A percentile compares a stretch with the other conserved stretches of the same genome.
phyloP scores from a whole-genome alignment of 2,329 filamentous ascomycete species.

The Trichophyton rubrum region DNA sequence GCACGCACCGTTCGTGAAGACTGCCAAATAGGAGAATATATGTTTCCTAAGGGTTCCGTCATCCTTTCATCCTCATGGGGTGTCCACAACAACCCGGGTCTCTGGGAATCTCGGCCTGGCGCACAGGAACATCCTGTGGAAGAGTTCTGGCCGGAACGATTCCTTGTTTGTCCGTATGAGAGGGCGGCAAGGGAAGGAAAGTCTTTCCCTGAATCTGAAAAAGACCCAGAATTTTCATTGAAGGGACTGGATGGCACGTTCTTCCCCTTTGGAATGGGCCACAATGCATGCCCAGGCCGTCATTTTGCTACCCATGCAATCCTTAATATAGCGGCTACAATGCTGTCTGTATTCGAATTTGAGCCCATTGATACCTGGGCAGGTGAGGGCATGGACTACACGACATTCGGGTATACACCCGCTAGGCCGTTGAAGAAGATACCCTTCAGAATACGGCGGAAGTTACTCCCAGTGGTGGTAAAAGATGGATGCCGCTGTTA shows the following conservation, averaged over 20 bases:
- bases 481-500: neutral
- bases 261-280: constrained; percentile 23
- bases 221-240: neutral
- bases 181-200: neutral
- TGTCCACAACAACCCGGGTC: neutral
- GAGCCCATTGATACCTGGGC: neutral
- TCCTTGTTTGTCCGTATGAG: neutral
- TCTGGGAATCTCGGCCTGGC: neutral
- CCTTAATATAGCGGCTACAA: neutral
- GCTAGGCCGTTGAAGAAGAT: neutral
- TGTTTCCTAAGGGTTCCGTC: neutral
- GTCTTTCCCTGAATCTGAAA: neutral
- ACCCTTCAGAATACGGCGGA: neutral
- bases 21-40: neutral
- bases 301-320: constrained; percentile 18
- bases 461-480: neutral
- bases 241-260: neutral
- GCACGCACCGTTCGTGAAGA: neutral
- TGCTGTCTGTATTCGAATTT: neutral
- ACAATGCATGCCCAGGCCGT: constrained; percentile 22
- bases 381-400: neutral
- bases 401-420: neutral
- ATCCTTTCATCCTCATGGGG: neutral
- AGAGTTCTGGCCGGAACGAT: neutral
- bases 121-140: neutral